Evolutionary conservation across 2,329 filamentous ascomycete species (phyloP).

Genomic region (Fulvia fulva): DNA sequence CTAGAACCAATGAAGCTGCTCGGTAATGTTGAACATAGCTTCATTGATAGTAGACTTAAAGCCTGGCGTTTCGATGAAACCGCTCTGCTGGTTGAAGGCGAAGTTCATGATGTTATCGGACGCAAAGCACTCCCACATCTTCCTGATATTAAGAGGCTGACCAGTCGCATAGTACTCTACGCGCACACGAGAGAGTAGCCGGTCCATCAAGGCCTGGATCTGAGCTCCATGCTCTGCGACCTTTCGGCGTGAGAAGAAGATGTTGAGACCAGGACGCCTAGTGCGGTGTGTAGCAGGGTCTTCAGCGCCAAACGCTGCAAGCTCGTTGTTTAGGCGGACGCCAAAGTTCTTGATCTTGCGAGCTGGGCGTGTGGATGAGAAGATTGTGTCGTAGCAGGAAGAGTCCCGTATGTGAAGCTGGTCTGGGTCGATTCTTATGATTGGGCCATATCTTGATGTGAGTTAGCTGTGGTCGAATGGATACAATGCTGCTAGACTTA

Average conservation of each 20-base stretch:
- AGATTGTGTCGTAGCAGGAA: conserved; percentile 34
- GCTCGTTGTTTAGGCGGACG: not conserved
- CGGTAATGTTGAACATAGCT: not conserved
- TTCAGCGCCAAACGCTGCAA: not conserved
- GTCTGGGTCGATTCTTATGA: conserved; percentile 35
- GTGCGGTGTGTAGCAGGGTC: not conserved
- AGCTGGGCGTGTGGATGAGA: no score
- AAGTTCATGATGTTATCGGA: not conserved
- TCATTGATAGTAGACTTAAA: not conserved
- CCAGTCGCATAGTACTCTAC: not conserved
- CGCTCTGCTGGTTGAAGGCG: not conserved
- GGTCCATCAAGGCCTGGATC: not conserved
- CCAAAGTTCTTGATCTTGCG: not conserved
- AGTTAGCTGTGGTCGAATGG: not conserved
- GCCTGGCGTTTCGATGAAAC: not conserved
- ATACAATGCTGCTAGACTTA: not conserved
- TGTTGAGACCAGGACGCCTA: not conserved
- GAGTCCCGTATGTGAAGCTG: conserved; percentile 37
- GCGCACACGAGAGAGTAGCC: not conserved
- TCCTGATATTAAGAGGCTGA: not conserved
- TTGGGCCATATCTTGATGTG: conserved; percentile 22
- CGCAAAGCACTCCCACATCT: not conserved
- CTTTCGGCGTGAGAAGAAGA: not conserved
- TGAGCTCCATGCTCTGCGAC: not conserved
- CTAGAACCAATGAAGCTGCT: not conserved